Evolutionary conservation across 2,329 filamentous ascomycete genomes (phyloP).

Genomic region (Colletotrichum nymphaeae): DNA sequence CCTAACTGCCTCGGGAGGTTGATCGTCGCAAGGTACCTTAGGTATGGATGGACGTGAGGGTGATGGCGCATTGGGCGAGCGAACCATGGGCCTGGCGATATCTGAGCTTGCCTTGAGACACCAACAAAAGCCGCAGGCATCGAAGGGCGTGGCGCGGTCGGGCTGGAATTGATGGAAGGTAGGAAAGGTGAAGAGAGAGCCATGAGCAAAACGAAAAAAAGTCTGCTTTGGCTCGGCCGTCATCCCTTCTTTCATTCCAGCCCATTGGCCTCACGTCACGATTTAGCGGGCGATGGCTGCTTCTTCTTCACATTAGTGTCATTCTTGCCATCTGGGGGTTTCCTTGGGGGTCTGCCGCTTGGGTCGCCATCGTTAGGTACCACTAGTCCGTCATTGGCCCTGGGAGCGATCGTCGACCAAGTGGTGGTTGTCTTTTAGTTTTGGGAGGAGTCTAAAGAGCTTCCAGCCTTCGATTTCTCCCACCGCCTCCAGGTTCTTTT

Average conservation of each 20-base stretch:
- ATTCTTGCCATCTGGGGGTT: conserved; percentile 11
- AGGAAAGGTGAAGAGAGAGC: background rate
- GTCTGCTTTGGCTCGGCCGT: conserved; percentile 1
- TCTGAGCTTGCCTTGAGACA: background rate
- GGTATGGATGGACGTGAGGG: background rate
- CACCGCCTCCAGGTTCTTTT: conserved; percentile 19
- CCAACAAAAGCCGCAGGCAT: background rate
- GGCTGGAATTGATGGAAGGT: background rate
- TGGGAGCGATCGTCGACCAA: background rate
- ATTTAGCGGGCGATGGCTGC: conserved; percentile 11
- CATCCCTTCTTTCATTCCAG: conserved; percentile 11
- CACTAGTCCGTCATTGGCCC: background rate
- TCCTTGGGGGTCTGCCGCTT: background rate
- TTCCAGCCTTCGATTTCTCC: background rate
- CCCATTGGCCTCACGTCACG: conserved; percentile 20
- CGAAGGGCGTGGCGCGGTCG: background rate
- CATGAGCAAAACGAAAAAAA: background rate
- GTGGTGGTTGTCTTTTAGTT: background rate
- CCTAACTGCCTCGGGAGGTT: background rate
- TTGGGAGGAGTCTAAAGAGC: too few relatives aligned
- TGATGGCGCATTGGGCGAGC: background rate
- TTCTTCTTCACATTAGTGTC: conserved; percentile 11
- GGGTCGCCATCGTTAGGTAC: background rate
- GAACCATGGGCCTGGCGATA: background rate
- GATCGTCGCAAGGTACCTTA: background rate